Conservation (phyloP, 2,329 filamentous ascomycete species). For the Monosporascus sp. region DNA sequence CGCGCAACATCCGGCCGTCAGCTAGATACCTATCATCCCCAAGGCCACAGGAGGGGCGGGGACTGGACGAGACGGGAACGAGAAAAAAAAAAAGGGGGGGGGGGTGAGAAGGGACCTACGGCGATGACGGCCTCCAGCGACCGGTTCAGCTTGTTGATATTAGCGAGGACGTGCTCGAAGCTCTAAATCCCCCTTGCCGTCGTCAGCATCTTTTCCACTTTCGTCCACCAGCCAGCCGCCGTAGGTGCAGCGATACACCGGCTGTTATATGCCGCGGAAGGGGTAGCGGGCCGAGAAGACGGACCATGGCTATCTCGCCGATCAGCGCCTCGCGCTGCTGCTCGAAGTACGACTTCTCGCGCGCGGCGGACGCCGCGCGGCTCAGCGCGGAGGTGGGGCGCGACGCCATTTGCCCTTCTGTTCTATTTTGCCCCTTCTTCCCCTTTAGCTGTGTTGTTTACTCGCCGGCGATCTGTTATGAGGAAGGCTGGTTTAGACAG, state of each 20-base stretch:
- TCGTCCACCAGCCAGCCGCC: not conserved
- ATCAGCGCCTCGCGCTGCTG: slow-evolving; percentile 68
- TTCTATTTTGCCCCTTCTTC: slow-evolving; percentile 1
- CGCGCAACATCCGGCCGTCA: not conserved
- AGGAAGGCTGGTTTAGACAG: too few species aligned
- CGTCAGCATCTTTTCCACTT: not conserved
- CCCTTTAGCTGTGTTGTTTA: not conserved
- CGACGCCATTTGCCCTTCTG: slow-evolving; percentile 29
- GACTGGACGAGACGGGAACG: not conserved
- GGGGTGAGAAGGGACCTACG: slow-evolving; percentile 49
- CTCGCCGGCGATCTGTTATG: not conserved
- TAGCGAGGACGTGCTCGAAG: slow-evolving; percentile 88
- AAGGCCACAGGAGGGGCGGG: not conserved
- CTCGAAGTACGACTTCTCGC: slow-evolving; percentile 64
- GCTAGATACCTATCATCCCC: not conserved
- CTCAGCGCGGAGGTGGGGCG: slow-evolving; percentile 18
- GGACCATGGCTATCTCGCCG: slow-evolving; percentile 66
- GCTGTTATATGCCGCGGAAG: too few species aligned
- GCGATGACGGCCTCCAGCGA: slow-evolving; percentile 87
- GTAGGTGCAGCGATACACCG: too few species aligned
- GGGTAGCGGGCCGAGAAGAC: slow-evolving; percentile 9
- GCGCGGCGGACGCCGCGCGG: slow-evolving; percentile 14
- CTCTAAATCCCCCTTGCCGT: slow-evolving; percentile 37
- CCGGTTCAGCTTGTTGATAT: slow-evolving; percentile 92
- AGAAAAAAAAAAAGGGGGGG: not conserved